Percentiles rank a stretch among this genome's conserved stretches.
These are phyloP conservation scores for Meyerozyma carpophila DNA, from an alignment of 1,139 yeast genomes.

Conservation along the genomic window DNA sequence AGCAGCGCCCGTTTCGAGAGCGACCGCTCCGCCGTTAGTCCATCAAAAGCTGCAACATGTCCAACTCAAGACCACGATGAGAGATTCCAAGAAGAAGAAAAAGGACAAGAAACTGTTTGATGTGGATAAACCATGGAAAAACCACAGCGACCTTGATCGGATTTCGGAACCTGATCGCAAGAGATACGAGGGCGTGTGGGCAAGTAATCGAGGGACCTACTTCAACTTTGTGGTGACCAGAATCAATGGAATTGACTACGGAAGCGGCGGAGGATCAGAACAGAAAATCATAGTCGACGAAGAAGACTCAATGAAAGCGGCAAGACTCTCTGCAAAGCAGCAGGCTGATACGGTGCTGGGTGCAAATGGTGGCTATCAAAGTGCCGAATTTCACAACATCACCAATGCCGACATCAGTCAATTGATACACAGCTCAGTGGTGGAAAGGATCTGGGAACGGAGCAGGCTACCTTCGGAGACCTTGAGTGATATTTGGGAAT, in stretches of 20 bases:
- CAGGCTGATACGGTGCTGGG: constrained; percentile 9
- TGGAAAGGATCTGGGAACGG: constrained; percentile 73
- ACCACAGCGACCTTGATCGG: constrained; percentile 58
- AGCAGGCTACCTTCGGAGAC: constrained; percentile 64
- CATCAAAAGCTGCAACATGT: constrained; percentile 20
- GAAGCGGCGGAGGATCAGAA: constrained; percentile 15
- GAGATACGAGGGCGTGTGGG: constrained; percentile 92
- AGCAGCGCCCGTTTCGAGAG: constrained; percentile 3
- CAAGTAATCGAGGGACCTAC: constrained; percentile 70
- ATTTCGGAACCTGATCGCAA: constrained; percentile 73
- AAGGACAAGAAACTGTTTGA: constrained; percentile 54
- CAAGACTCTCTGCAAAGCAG: constrained; percentile 22
- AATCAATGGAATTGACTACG: constrained; percentile 31
- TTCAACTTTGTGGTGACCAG: constrained; percentile 36
- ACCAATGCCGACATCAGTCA: constrained; percentile 28
- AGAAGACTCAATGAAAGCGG: constrained; percentile 26
- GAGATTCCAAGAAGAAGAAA: constrained; percentile 45
- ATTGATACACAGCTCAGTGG: constrained; percentile 62
- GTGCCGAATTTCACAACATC: constrained; percentile 26
- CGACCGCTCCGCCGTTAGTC: constrained; percentile 7
- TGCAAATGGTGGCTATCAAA: constrained; percentile 8
- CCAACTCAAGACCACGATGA: constrained; percentile 61
- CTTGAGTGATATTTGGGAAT: constrained; percentile 65
- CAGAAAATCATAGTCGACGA: constrained; percentile 11
- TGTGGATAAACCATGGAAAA: constrained; percentile 95